Conservation (phyloP, 2,329 filamentous ascomycete species). For the Furcasterigmium sp. region DNA sequence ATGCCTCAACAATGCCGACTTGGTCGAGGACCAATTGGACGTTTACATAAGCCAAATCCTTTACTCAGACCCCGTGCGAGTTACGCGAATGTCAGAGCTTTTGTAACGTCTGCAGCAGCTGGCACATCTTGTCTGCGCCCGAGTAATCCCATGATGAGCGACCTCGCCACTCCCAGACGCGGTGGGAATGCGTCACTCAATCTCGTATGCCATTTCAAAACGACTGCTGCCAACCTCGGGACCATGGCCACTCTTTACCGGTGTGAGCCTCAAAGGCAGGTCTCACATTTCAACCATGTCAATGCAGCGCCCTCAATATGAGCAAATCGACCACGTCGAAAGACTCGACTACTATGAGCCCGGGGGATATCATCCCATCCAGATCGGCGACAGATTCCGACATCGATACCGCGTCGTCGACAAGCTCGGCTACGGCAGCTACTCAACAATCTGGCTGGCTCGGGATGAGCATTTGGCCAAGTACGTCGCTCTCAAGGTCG, state of each 20-base stretch:
- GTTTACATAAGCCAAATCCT: too few relatives aligned
- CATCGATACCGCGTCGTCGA: constrained; percentile 19
- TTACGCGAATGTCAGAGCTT: too few relatives aligned
- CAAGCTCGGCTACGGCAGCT: constrained; percentile 23
- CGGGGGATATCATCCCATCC: constrained; percentile 32
- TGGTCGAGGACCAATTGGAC: too few relatives aligned
- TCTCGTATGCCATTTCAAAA: not conserved
- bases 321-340: constrained; percentile 18
- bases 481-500: constrained; percentile 28
- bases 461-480: constrained; percentile 13
- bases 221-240: not conserved
- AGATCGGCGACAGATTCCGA: constrained; percentile 28
- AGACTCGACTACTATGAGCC: constrained; percentile 19
- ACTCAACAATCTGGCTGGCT: constrained; percentile 29
- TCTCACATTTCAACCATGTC: not conserved
- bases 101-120: too few relatives aligned
- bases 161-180: too few relatives aligned
- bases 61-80: too few relatives aligned
- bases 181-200: constrained; percentile 4
- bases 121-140: too few relatives aligned
- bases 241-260: not conserved
- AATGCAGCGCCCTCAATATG: constrained; percentile 8
- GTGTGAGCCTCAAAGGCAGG: not conserved
- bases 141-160: too few relatives aligned
- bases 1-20: too few relatives aligned